phyloP scores from a whole-genome alignment of 2,329 filamentous ascomycete genomes.

The Aspergillus fumigatus region DNA sequence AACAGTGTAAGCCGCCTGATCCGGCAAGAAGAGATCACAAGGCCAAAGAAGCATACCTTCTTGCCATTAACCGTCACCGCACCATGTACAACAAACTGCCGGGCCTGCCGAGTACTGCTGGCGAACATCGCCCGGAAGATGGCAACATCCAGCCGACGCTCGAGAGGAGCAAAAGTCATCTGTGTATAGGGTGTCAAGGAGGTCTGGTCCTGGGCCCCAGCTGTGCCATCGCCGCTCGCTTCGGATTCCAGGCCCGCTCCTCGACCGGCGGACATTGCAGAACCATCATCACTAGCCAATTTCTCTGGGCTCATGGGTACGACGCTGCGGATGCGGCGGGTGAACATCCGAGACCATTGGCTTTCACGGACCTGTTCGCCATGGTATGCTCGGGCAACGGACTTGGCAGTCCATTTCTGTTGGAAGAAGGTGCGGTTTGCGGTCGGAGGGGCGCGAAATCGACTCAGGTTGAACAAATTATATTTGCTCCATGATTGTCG shows the following conservation, averaged over 20 bases:
- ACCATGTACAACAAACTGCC: conserved; percentile 91
- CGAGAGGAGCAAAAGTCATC: conserved; percentile 89
- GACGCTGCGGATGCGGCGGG: conserved; percentile 71
- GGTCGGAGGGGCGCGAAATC: conserved; percentile 45
- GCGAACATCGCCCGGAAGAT: conserved; percentile 92
- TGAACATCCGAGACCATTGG: conserved; percentile 93
- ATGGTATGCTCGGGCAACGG: conserved; percentile 79
- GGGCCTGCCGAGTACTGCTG: conserved; percentile 84
- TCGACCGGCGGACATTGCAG: conserved; percentile 74
- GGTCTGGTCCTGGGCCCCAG: not conserved
- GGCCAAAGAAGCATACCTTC: conserved; percentile 57
- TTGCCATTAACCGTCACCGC: conserved; percentile 94
- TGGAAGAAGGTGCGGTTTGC: conserved; percentile 75
- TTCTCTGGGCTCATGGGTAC: conserved; percentile 79
- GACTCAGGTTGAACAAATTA: conserved; percentile 84
- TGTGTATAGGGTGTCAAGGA: conserved; percentile 78
- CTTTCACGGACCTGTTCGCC: conserved; percentile 90
- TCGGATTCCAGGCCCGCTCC: conserved; percentile 62
- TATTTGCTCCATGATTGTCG: conserved; percentile 97
- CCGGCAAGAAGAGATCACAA: not conserved
- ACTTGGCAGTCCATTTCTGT: conserved; percentile 95
- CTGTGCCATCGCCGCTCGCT: conserved; percentile 15
- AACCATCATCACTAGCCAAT: conserved; percentile 76
- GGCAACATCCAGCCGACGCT: conserved; percentile 88
- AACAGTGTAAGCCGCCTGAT: conserved; percentile 6